Base-by-base conservation (phyloP, 2,329 filamentous ascomycete species). In the Colletotrichum sidae region DNA sequence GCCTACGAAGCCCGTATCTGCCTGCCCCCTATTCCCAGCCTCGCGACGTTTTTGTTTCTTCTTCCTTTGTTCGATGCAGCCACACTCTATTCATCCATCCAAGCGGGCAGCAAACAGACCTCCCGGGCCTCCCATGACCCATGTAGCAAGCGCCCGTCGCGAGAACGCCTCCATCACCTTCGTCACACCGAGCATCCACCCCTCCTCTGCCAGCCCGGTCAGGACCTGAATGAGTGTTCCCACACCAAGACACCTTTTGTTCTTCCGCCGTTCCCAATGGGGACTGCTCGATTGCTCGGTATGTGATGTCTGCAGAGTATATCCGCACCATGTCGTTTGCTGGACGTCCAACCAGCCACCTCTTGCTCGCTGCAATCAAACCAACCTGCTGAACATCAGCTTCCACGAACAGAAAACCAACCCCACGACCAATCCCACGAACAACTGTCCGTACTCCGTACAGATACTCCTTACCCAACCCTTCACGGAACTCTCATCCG, bases 181-280 rank as follows among this genome's bases (percentile, higher is more conserved):
- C 58, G 58, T 65, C 62, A 65, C 62, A 65, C 58, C 52, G 62
- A 62, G n/a, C 46, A 17, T 15, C 34, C 17, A n/a, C 52, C 39
- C 17, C 17, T 11, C 34, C 8, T 8, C 33, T 12, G 35, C 12
- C 55, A n/a, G 25, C 4, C 33, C 45, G 49, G 56, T 39, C 49
- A 39, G 45, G 46, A 37, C 56, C 34, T 44, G 41, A 37, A 35
- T 35, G 17, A 37, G 50, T 60, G 44, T 34, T 54, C 44, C 49
- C 60, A 60, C 49, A 55, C 60, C 60, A 54, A 54, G 52, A 51
- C 59, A 62, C 25, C 3, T 25, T 25, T 25, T 4, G 25, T 25
- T 25, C 25, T 25, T 5, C 25, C 25, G 25, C 25, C 25, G 25
- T 25, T 25, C 25, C 25, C 25, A 25, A 25, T 25, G 25, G 25